These are phyloP conservation scores for Lactifluus echinatus DNA, from an alignment of 768 basidiomycete species.

Conservation along the genomic window DNA sequence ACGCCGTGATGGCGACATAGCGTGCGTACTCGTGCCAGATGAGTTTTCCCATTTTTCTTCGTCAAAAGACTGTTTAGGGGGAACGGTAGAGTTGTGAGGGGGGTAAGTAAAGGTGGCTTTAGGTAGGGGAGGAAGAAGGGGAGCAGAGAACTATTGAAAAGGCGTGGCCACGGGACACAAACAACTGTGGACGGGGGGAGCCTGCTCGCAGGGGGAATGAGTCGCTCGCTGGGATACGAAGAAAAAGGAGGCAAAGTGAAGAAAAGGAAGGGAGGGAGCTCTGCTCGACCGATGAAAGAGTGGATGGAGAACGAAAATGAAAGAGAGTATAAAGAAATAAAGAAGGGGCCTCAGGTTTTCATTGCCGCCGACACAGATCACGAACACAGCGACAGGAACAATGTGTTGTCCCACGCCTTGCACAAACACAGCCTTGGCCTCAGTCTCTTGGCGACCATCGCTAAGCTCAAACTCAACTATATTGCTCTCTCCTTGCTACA, in stretches of 20 bases:
- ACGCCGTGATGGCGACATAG: conserved; percentile 57
- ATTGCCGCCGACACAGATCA: no score
- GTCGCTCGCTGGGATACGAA: conserved; percentile 3
- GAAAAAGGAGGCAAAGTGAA: not conserved
- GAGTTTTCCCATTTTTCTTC: conserved; percentile 59
- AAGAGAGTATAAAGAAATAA: not conserved
- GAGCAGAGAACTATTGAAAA: conserved; percentile 7
- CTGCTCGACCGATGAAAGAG: conserved; percentile 15
- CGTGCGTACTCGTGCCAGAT: conserved; percentile 77
- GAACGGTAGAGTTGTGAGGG: not conserved
- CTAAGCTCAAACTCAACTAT: not conserved
- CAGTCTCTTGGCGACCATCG: conserved; percentile 20
- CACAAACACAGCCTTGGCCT: not conserved
- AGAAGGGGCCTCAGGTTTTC: not conserved
- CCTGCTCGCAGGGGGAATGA: conserved; percentile 9
- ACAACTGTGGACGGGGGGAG: conserved; percentile 8
- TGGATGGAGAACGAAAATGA: not conserved
- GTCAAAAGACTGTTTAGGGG: not conserved
- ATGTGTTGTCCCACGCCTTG: not conserved
- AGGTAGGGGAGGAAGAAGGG: not conserved
- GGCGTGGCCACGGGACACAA: not conserved
- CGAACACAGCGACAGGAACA: no score
- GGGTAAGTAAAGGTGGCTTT: not conserved
- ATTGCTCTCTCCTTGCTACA: not conserved
- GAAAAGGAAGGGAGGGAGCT: conserved; percentile 7